Conservation (phyloP, 257 asterid species). For the Solanum tarijense region DNA sequence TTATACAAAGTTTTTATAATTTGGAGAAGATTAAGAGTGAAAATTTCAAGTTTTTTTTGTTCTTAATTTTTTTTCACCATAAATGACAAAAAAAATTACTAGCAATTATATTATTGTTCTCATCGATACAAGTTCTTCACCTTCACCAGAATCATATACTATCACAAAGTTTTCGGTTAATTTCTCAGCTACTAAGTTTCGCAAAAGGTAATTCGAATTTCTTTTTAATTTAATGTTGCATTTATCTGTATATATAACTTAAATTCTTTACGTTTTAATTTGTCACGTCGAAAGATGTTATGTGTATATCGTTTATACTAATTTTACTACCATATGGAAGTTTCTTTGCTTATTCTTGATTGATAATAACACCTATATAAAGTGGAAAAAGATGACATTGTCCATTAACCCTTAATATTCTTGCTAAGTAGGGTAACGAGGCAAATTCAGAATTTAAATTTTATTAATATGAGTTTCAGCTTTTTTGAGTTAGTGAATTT, state of each 20-base stretch:
- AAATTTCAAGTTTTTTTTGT: neutral
- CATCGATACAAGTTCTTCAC: slow-evolving; percentile 28
- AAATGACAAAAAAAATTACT: slow-evolving; percentile 61
- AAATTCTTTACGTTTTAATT: neutral
- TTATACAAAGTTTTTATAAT: neutral
- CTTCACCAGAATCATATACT: slow-evolving; percentile 40
- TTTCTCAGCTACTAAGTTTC: slow-evolving; percentile 34
- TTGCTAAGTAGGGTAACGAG: neutral
- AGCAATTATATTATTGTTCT: slow-evolving; percentile 1
- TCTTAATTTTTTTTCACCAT: slow-evolving; percentile 14
- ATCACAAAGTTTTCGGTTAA: slow-evolving; percentile 19
- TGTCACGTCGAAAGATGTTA: neutral
- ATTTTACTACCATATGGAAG: neutral
- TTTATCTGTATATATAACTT: neutral
- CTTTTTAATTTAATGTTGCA: neutral
- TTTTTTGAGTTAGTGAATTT: neutral
- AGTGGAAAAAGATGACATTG: neutral
- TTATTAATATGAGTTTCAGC: neutral
- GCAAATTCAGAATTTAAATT: neutral
- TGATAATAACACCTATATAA: neutral
- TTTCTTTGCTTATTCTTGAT: neutral
- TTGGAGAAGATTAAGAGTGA: neutral
- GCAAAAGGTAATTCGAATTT: slow-evolving; percentile 33
- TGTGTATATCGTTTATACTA: neutral
- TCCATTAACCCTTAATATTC: neutral